These are phyloP conservation scores for Acidiella bohemica DNA, from an alignment of 495 filamentous ascomycete species.

Conservation along the genomic window DNA sequence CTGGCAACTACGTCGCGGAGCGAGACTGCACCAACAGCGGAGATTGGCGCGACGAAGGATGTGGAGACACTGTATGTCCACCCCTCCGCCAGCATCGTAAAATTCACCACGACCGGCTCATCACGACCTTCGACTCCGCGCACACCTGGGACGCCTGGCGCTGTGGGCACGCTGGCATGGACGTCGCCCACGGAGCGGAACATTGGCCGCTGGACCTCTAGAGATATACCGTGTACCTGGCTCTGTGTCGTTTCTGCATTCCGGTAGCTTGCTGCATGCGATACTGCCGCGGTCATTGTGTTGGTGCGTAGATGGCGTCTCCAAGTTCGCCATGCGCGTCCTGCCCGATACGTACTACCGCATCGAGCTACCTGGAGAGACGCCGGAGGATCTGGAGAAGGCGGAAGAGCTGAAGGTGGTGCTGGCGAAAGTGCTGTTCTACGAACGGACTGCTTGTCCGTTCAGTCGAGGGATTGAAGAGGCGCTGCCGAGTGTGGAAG, in stretches of 20 bases:
- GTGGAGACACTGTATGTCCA: slow-evolving; percentile 55
- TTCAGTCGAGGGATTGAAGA: slow-evolving; percentile 66
- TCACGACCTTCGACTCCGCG: slow-evolving; percentile 20
- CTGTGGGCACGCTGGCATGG: slow-evolving; percentile 55
- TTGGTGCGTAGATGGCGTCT: slow-evolving; percentile 80
- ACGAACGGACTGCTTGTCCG: slow-evolving; percentile 77
- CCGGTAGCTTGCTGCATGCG: slow-evolving; percentile 62
- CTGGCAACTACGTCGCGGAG: slow-evolving; percentile 19
- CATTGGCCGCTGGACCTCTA: slow-evolving; percentile 64
- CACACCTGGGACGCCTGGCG: slow-evolving; percentile 14
- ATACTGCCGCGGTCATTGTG: slow-evolving; percentile 80
- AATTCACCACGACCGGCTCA: slow-evolving; percentile 27
- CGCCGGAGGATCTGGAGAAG: slow-evolving; percentile 42
- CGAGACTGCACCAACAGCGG: slow-evolving; percentile 1
- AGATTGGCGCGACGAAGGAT: slow-evolving; percentile 23
- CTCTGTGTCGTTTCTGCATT: slow-evolving; percentile 73
- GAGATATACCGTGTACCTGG: slow-evolving; percentile 69
- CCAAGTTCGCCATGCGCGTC: slow-evolving; percentile 71
- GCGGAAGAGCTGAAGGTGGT: slow-evolving; percentile 54
- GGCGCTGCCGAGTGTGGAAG: slow-evolving; percentile 47
- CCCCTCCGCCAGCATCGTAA: slow-evolving; percentile 31
- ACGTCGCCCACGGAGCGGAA: slow-evolving; percentile 62
- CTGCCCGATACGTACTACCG: slow-evolving; percentile 71
- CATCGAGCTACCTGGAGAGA: slow-evolving; percentile 61
- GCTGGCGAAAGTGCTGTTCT: slow-evolving; percentile 57